Evolutionary conservation across 768 basidiomycete species (phyloP), one percentile per base, ranked within the genome.

Genomic region (Boletus rex-veris): DNA sequence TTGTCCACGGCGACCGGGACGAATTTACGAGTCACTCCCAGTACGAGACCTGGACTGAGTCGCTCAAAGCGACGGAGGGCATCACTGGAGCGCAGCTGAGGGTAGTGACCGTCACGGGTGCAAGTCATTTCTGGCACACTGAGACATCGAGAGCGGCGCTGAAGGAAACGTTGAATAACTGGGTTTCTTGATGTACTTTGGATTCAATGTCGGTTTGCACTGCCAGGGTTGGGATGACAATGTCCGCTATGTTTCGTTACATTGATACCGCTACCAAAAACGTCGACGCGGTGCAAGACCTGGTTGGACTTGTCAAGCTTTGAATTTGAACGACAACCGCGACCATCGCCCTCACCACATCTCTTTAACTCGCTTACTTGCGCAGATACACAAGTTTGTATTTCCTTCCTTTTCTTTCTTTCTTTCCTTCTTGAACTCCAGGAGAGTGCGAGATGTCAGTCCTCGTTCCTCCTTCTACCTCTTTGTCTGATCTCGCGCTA

Each of bases 121-220:
- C 75, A 9, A 75, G 80, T 30, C 88, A 90, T 72, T 90, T 90
- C 67, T 90, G 88, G 88, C 67, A 70, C 37, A 81, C 72, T 2
- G 57, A 38, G 10, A 65, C 68, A 5, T 58, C 63, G 53, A 60
- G 62, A 36, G 47, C 33, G n/a, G 46, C 50, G 16, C 37, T 70
- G 53, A 66, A 48, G 50, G 60, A 53, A 3, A 45, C 58, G 30
- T 18, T 70, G 14, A 57, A 49, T 54, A 37, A 16, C 11, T 71
- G 70, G 70, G 33, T 68, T 40, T 7, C 5, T 19, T 26, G 41
- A 57, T 36, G 50, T 59, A 58, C 5, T 24, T 24, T 38, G 24
- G 33, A 31, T 33, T n/a, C 16, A 9, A 10, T 53, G 24, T 49
- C 19, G 14, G 21, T 35, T n/a, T 24, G 37, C 54, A 52, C 42